A percentile compares a stretch with the other conserved stretches of the same genome.
phyloP scores from a whole-genome alignment of 352 stramenopile genomes.

The Phytophthora tentaculata region DNA sequence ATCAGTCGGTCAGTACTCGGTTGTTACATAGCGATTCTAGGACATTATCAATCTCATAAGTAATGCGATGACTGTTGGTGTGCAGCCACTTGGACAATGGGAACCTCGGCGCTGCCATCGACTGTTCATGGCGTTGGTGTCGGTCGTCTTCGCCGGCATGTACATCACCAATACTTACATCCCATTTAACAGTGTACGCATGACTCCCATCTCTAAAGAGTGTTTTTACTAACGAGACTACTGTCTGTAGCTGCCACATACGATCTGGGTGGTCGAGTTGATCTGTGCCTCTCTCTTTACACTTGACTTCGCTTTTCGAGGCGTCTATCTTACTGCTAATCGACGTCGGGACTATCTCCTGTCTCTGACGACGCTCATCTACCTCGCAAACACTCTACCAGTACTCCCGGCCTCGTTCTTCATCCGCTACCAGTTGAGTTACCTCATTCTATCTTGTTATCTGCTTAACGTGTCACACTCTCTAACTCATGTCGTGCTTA shows the following conservation, averaged over 20 bases:
- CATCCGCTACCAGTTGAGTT: conserved; percentile 71
- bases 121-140: conserved; percentile 62
- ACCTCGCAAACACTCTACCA: conserved; percentile 69
- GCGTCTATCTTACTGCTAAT: conserved; percentile 65
- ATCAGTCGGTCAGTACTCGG: conserved; percentile 39
- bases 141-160: conserved; percentile 62
- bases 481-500: conserved; percentile 24
- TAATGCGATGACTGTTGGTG: neutral
- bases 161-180: conserved; percentile 88
- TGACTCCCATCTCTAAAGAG: neutral
- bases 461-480: neutral
- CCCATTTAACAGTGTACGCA: conserved; percentile 54
- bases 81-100: conserved; percentile 83
- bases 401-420: conserved; percentile 83
- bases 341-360: conserved; percentile 72
- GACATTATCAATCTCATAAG: neutral
- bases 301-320: conserved; percentile 75
- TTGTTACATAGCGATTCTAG: neutral
- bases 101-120: conserved; percentile 67
- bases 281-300: conserved; percentile 69
- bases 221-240: neutral
- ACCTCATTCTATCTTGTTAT: neutral
- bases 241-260: conserved; percentile 56
- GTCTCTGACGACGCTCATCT: conserved; percentile 61
- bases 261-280: conserved; percentile 76